Percentiles rank a stretch among this genome's conserved stretches.
phyloP scores from a whole-genome alignment of 2,329 filamentous ascomycete species.

The Aspergillus sojae region DNA sequence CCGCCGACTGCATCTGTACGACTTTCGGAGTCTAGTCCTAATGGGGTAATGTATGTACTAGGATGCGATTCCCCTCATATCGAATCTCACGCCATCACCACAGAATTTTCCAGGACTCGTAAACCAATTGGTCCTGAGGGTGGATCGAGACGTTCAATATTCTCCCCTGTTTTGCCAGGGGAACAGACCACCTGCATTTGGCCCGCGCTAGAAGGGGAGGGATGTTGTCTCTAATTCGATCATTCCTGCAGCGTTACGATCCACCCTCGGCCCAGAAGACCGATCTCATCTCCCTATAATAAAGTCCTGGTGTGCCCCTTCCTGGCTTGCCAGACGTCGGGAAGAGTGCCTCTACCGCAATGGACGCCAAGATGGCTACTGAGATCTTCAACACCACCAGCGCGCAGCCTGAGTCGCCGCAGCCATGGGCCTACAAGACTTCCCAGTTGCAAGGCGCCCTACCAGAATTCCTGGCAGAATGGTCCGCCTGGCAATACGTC shows the following conservation, averaged over 20 bases:
- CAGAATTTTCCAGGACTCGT: background rate
- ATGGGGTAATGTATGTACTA: conserved; percentile 12
- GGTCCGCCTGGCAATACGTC: conserved; percentile 40
- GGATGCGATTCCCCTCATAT: background rate
- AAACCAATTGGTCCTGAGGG: background rate
- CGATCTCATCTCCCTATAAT: background rate
- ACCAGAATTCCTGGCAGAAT: conserved; percentile 30
- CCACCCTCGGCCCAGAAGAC: background rate
- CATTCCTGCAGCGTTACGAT: background rate
- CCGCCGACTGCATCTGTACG: conserved; percentile 12
- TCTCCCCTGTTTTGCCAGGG: background rate
- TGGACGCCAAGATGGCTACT: conserved; percentile 11
- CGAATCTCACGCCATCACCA: background rate
- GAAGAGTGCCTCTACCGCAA: background rate
- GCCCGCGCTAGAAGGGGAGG: background rate
- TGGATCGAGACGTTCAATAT: background rate
- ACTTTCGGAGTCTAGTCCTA: conserved; percentile 28
- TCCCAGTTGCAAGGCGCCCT: conserved; percentile 1
- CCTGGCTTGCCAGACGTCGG: background rate
- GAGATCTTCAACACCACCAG: conserved; percentile 16
- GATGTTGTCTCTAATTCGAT: background rate
- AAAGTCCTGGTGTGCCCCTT: background rate
- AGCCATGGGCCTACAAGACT: conserved; percentile 11
- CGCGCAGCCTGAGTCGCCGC: conserved; percentile 10
- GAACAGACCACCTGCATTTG: background rate